Evolutionary conservation across 495 filamentous ascomycete genomes (phyloP).

Genomic region (Penicillium herquei): DNA sequence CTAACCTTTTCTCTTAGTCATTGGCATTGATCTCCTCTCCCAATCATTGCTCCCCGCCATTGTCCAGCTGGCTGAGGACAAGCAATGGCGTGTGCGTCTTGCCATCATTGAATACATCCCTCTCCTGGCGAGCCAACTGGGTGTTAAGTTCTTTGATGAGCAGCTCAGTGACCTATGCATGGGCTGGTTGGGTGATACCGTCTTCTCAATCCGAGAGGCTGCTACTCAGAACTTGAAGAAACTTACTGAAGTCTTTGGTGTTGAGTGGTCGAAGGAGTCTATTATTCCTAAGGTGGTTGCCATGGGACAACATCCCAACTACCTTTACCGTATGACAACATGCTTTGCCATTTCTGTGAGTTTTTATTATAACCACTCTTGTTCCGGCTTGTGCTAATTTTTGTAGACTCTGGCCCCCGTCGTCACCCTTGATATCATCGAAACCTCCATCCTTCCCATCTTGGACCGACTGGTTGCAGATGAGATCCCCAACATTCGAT

Average conservation of each 20-base stretch:
- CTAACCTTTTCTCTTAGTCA: constrained; percentile 56
- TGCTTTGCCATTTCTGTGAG: constrained; percentile 96
- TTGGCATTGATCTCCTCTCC: constrained; percentile 94
- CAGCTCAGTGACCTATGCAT: constrained; percentile 94
- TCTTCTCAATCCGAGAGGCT: constrained; percentile 96
- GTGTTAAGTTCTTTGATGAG: constrained; percentile 97
- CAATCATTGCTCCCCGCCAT: constrained; percentile 98
- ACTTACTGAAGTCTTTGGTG: constrained; percentile 96
- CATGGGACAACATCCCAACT: constrained; percentile 97
- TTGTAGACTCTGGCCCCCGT: constrained; percentile 86
- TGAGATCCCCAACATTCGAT: constrained; percentile 97
- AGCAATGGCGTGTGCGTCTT: constrained; percentile 97
- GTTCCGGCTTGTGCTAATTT: constrained; percentile 26
- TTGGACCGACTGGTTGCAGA: constrained; percentile 88
- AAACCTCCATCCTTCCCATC: constrained; percentile 91
- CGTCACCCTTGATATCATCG: constrained; percentile 86
- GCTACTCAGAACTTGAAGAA: constrained; percentile 97
- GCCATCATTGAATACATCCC: constrained; percentile 99
- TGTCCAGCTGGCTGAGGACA: constrained; percentile 95
- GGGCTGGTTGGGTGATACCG: constrained; percentile 98
- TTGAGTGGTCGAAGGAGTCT: constrained; percentile 94
- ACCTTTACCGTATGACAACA: constrained; percentile 98
- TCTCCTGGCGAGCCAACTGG: constrained; percentile 89
- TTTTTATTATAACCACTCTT: constrained; percentile 11
- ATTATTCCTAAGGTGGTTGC: constrained; percentile 98